Evolutionary conservation across 2,329 filamentous ascomycete species (phyloP).

Genomic region (Penicillium capsulatum): DNA sequence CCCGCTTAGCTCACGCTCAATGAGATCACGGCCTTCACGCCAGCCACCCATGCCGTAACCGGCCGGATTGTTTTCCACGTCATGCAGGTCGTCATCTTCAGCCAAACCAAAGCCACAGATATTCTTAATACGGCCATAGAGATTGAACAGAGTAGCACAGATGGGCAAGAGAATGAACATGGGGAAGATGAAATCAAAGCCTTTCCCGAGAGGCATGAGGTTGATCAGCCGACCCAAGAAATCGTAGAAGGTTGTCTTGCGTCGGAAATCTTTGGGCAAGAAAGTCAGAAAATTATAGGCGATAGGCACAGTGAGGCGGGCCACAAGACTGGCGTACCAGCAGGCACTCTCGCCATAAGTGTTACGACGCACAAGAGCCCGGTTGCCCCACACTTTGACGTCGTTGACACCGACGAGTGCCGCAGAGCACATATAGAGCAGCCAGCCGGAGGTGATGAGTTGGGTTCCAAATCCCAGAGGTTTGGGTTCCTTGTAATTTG

Average conservation of each 20-base stretch:
- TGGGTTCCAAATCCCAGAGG: conserved; percentile 85
- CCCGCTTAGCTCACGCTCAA: conserved; percentile 76
- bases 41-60: conserved; percentile 76
- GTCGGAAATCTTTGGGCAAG: conserved; percentile 66
- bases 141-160: conserved; percentile 76
- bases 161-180: conserved; percentile 83
- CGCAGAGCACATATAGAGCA: conserved; percentile 92
- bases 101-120: conserved; percentile 74
- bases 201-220: conserved; percentile 73
- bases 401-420: conserved; percentile 84
- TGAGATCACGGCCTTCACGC: conserved; percentile 86
- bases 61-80: conserved; percentile 56
- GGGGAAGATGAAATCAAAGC: conserved; percentile 86
- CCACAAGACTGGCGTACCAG: conserved; percentile 92
- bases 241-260: conserved; percentile 75
- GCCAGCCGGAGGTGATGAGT: conserved; percentile 77
- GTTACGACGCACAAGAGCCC: conserved; percentile 82
- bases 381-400: conserved; percentile 95
- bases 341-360: conserved; percentile 91
- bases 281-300: conserved; percentile 97
- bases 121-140: conserved; percentile 77
- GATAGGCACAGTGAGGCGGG: conserved; percentile 85
- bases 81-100: conserved; percentile 64
- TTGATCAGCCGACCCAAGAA: conserved; percentile 83
- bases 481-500: conserved; percentile 65